Evolutionary conservation across 2,329 filamentous ascomycete species (phyloP).

Genomic region (Colletotrichum noveboracense): DNA sequence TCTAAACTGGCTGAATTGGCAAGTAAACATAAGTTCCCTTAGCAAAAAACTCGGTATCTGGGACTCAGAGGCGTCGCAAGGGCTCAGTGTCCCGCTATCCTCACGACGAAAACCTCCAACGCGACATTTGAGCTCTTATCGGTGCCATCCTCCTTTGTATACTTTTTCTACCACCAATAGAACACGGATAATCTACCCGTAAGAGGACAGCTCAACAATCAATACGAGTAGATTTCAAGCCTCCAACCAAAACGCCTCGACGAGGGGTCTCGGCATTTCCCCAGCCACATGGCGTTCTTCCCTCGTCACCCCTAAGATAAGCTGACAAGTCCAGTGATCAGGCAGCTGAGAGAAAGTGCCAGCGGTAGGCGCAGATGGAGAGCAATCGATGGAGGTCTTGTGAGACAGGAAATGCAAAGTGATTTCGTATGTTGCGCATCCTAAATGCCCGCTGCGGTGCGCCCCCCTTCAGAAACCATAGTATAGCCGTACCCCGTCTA

Average conservation of each 20-base stretch:
- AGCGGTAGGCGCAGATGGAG: neutral
- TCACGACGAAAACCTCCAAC: neutral
- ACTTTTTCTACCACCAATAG: neutral
- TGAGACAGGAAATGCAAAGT: neutral
- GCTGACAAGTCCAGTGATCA: neutral
- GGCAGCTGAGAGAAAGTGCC: neutral
- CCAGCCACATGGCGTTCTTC: neutral
- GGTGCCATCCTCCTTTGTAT: neutral
- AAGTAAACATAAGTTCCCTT: neutral
- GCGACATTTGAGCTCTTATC: neutral
- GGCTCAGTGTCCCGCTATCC: neutral
- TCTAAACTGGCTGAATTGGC: neutral
- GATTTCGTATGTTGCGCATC: neutral
- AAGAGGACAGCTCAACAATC: neutral
- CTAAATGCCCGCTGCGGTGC: slow-evolving; percentile 5
- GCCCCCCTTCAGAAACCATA: neutral
- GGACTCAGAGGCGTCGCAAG: neutral
- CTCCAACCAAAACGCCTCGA: neutral
- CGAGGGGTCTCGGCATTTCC: neutral
- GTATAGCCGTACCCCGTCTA: neutral
- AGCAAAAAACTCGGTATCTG: neutral
- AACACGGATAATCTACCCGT: neutral
- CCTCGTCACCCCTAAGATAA: neutral
- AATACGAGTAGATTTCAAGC: neutral
- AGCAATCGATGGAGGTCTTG: neutral